Evolutionary conservation across 2,329 filamentous ascomycete species (phyloP).

Genomic region (Sarocladium strictum): DNA sequence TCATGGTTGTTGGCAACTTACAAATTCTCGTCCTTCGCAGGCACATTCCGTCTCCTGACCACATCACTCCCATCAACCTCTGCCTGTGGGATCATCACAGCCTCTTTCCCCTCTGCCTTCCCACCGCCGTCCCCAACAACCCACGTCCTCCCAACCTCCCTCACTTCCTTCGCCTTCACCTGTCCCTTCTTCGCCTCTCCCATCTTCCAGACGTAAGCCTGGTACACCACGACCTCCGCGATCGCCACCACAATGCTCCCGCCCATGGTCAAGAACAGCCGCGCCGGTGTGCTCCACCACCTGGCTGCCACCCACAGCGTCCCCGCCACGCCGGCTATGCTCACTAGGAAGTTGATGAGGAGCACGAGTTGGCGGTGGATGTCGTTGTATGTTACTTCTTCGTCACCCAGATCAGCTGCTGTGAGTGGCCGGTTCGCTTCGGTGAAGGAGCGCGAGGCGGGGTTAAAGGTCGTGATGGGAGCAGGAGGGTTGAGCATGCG

Average conservation of each 20-base stretch:
- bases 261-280: slow-evolving; percentile 65
- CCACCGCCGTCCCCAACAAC: slow-evolving; percentile 41
- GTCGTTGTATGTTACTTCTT: slow-evolving; percentile 64
- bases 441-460: slow-evolving; percentile 48
- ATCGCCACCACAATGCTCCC: slow-evolving; percentile 65
- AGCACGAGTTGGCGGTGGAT: slow-evolving; percentile 76
- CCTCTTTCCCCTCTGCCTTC: slow-evolving; percentile 17
- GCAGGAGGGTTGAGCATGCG: slow-evolving; percentile 64
- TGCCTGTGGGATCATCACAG: slow-evolving; percentile 16
- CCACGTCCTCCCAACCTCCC: slow-evolving; percentile 68
- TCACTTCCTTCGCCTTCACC: slow-evolving; percentile 55
- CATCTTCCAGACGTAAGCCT: slow-evolving; percentile 67
- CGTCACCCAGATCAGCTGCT: slow-evolving; percentile 44
- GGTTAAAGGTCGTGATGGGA: slow-evolving; percentile 50
- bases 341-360: slow-evolving; percentile 85
- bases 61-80: slow-evolving; percentile 11
- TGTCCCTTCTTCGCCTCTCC: slow-evolving; percentile 61
- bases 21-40: background rate
- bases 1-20: no score
- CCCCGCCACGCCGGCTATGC: slow-evolving; percentile 70
- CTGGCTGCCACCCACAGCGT: slow-evolving; percentile 73
- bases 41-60: slow-evolving; percentile 21
- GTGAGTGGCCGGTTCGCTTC: slow-evolving; percentile 44
- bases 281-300: slow-evolving; percentile 67
- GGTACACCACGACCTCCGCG: slow-evolving; percentile 73